Conservation (phyloP, 805 yeast genomes). For the Saturnispora bothae region DNA sequence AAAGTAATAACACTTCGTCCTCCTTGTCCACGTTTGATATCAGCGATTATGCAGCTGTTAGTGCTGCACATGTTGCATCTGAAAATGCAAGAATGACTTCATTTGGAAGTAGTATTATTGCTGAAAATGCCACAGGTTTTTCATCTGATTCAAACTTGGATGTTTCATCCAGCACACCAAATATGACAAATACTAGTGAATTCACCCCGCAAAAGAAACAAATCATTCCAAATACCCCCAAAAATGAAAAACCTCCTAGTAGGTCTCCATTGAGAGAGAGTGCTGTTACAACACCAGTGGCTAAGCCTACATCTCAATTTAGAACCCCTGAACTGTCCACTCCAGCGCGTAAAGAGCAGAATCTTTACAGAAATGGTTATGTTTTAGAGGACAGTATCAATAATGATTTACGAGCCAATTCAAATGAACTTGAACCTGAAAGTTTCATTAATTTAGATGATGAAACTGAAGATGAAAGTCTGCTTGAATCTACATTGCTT, state of each 20-base stretch:
- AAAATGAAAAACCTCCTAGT: constrained; percentile 13
- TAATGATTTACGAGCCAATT: constrained; percentile 4
- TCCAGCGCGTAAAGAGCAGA: constrained; percentile 9
- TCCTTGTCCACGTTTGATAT: constrained; percentile 12
- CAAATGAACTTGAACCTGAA: constrained; percentile 14
- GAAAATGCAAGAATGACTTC: too few species aligned
- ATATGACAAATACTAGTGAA: not conserved
- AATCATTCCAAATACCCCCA: constrained; percentile 8
- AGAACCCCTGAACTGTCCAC: constrained; percentile 15
- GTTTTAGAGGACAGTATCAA: constrained; percentile 10
- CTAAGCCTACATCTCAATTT: constrained; percentile 12
- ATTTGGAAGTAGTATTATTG: not conserved
- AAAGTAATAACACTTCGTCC: constrained; percentile 2
- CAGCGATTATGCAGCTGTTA: constrained; percentile 8
- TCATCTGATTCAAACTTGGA: too few species aligned
- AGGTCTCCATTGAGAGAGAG: constrained; percentile 23
- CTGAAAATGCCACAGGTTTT: not conserved
- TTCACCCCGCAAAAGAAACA: too few species aligned
- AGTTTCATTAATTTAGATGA: constrained; percentile 17
- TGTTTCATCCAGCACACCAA: not conserved
- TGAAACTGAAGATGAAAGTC: constrained; percentile 15
- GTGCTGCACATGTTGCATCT: not conserved
- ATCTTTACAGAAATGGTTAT: constrained; percentile 10
- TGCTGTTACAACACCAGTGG: constrained; percentile 10
- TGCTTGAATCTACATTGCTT: constrained; percentile 5